Base-by-base conservation (phyloP, 2,329 filamentous ascomycete species). In the Fusarium sp. region DNA sequence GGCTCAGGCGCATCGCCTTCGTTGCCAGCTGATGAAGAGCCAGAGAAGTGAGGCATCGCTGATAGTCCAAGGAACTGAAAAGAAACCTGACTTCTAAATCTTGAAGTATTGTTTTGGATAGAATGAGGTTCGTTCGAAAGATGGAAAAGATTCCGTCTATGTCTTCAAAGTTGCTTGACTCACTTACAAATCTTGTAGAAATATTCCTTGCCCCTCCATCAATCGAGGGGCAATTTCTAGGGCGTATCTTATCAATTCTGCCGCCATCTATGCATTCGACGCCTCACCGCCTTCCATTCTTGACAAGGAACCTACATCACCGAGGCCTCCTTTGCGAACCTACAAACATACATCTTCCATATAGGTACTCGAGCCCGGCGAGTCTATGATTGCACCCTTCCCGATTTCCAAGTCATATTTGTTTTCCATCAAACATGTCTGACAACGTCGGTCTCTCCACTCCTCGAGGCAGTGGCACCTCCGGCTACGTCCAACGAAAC, bases 401-500 rank as follows among this genome's bases (percentile, higher is more conserved):
- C 22, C 10, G 33, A 49, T 11, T 38, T 17, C 22, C 27, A n/a
- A 31, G 6, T 27, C 6, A 17, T 22, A 22, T 29, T 10, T 14
- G 9, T 20, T 17, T 35, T 16, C 16, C 16, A 27, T 46, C 29
- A 57, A 79, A 36, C 77, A 98, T 98, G 96, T 96, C 95, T 69
- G 95, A 96, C 75, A 99, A 99, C 85, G 96, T 99, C 80, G 97
- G 96, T 66, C 94, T 99, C 78, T 92, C 93, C 66, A 99, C 96
- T 6, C 96, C 96, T 4, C 92, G 96, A 79, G 96, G 96, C 76
- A 97, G 94, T 81, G 96, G 96, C 56, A 99, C 96, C 66, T 98
- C 96, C 1, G 96, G 96, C 81, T 98, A 98, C 82, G 96, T 99
- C 65, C 96, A 98, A 84, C 94, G 95, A 83, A 99, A 98, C 85